Base-by-base conservation (phyloP, 306 rosid genomes). In the Prunus armeniaca region DNA sequence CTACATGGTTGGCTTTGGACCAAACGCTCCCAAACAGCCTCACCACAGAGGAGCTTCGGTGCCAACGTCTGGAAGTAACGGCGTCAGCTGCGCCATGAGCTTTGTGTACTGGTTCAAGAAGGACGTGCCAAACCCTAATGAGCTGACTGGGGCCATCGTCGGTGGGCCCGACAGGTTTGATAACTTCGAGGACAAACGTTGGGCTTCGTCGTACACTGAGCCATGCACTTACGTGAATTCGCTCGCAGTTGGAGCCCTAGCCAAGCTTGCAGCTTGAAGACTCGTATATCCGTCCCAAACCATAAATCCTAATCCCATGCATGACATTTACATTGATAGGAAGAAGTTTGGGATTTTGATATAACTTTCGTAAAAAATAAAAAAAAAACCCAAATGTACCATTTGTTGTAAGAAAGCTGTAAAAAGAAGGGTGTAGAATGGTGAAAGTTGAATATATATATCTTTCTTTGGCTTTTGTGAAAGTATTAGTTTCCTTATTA, bases 1-100 rank as follows among this genome's bases (percentile, higher is more conserved):
- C 0, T 90, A 86, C 78, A 94, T 94, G 97, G 98, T 94, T 1
- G 98, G 95, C 20, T 92, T 81, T 43, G 98, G 98, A 6, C 74
- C 45, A 45, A 85, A 87, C 65, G 83, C 98, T 6, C 97, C 97
- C 45, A 60, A 4, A 14, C 97, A 90, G 70, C 90, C 98, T 14
- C 98, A 95, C 80, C 97, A 95, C 30, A 87, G 99, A 62, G 97
- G 99, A 0, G 92, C 97, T 0, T 95, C 97, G 0, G 89, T 95
- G 60, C 96, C 93, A 0, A 60, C 2, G 45, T 2, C 79, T 63
- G 0, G 69, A 4, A 20, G 49, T 5, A 19, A 45, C 18, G 22
- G 13, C 25, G 69, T 88, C 1, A 54, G 1, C 61, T 91, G 98
- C 67, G 30, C 84, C 17, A 15, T 32, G 85, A 87, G 84, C 81